Evolutionary conservation across 2,329 filamentous ascomycete genomes (phyloP), one percentile per base, ranked within the genome.

Genomic region (Fusarium xyrophilum): DNA sequence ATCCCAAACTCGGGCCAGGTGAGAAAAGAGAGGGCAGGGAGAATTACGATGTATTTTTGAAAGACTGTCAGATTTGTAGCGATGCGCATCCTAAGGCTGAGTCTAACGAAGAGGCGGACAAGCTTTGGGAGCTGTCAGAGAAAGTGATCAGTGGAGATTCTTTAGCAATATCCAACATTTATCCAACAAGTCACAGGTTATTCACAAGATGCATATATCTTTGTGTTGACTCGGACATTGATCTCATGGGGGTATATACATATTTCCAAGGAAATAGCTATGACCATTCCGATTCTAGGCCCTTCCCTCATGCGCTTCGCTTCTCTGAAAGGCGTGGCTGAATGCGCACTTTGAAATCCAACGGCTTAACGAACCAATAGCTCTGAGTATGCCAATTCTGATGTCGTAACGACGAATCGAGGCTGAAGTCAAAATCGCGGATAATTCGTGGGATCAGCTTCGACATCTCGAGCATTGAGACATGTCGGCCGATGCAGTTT

Each of bases 401-500:
- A 0, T 30, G 12, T 8, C 46, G 44, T 1, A 69, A 46, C 2
- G 47, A 62, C 21, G 21, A n/a, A 7, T 63, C 63, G 4, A 71
- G 48, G 0, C 33, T 32, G n/a, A 73, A 73, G 10, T 73, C 47
- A 28, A 73, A 73, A 3, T 73, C 71, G 12, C 68, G 63, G 5
- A 74, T 36, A 4, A 73, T 57, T 15, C 56, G 39, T 1, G 71
- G 71, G 2, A 73, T 59, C 4, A 73, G 63, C 19, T 73, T 73
- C 0, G 62, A 68, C 61, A 73, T 73, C n/a, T 73, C 71, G 6
- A 74, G 68, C 52, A 71, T 69, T 1, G 71, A 73, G 12, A 73
- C 61, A 5, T 73, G 71, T 0, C 69, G 69, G 0, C 71, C 71
- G 7, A 73, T 72, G 2, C 71, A 73, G 3, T 55, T 71, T 19